Percentiles rank a stretch among this genome's conserved stretches.
phyloP scores from a whole-genome alignment of 345 rosid genomes.

The Acer yangbiense region DNA sequence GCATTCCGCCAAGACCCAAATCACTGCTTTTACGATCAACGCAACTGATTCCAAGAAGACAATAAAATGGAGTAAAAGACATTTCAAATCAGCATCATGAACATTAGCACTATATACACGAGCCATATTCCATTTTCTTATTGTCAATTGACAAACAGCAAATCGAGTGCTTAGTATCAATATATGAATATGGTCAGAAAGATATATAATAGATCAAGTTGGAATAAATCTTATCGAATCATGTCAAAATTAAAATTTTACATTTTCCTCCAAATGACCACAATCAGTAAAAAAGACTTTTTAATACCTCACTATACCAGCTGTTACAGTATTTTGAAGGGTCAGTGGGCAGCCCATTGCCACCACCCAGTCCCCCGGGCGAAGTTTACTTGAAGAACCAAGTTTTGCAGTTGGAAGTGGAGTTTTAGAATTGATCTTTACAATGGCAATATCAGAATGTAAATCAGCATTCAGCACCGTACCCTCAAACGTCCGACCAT shows the following conservation, averaged over 20 bases:
- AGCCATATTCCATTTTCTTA: background rate
- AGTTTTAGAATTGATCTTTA: conserved; percentile 76
- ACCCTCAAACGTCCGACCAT: conserved; percentile 87
- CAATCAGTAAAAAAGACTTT: background rate
- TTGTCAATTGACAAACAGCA: background rate
- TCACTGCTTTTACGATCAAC: conserved; percentile 98
- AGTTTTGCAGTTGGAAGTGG: conserved; percentile 83
- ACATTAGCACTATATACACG: background rate
- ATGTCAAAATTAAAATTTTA: background rate
- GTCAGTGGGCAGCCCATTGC: conserved; percentile 96
- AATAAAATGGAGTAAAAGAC: background rate
- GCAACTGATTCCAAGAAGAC: conserved; percentile 47
- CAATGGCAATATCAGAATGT: conserved; percentile 93
- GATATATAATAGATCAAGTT: background rate
- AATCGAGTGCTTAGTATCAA: background rate
- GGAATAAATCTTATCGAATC: background rate
- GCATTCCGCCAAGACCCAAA: conserved; percentile 81
- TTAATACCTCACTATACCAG: conserved; percentile 85
- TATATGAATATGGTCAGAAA: background rate
- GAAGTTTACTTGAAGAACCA: conserved; percentile 84
- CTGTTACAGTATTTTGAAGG: conserved; percentile 90
- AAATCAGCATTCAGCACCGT: conserved; percentile 76
- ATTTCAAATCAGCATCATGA: conserved; percentile 20
- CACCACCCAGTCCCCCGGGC: conserved; percentile 96
- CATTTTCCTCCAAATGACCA: background rate